Evolutionary conservation across 345 rosid genomes (phyloP), one percentile per base, ranked within the genome.

Genomic region (Gossypium ekmanianum): DNA sequence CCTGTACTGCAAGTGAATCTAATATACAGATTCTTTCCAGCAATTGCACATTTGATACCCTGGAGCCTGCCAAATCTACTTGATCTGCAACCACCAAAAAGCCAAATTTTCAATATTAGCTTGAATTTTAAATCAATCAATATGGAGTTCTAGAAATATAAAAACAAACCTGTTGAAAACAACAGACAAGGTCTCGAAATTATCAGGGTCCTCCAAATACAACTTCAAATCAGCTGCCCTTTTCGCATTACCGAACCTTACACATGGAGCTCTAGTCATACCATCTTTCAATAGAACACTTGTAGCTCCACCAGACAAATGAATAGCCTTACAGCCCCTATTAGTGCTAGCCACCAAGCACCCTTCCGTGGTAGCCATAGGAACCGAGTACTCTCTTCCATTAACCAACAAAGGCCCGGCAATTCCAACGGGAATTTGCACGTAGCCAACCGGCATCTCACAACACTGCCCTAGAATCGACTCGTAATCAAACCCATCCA

Each of bases 351-450:
- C 94, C 69, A 90, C 88, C 90, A 90, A 80, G 68, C 89, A 85
- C 8, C 94, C 94, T 78, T 90, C 94, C 2, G 94, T 90, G 1
- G 94, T 90, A 4, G 94, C 94, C 94, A 90, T 88, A 14, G 94
- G 94, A 76, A 90, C 85, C 5, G 85, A 77, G 74, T 67, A 85
- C 84, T 88, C 92, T 9, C 13, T 59, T 74, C 91, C 92, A 58
- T 90, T 84, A 1, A 90, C 86, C 82, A 85, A 61, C 81, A 90
- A 61, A 0, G 92, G 92, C 13, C 94, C 94, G 0, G 91, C 94
- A 29, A 90, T 82, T 12, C 94, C 94, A 34, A 90, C 92, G 1
- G 92, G 94, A 68, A 90, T 87, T 87, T 90, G 94, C 62, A 90
- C 89, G 66, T 87, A 90, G 3, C 94, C 94, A 2, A 90, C 79